Conservation (phyloP, 2,329 filamentous ascomycete genomes). For the Colletotrichum liriopes region DNA sequence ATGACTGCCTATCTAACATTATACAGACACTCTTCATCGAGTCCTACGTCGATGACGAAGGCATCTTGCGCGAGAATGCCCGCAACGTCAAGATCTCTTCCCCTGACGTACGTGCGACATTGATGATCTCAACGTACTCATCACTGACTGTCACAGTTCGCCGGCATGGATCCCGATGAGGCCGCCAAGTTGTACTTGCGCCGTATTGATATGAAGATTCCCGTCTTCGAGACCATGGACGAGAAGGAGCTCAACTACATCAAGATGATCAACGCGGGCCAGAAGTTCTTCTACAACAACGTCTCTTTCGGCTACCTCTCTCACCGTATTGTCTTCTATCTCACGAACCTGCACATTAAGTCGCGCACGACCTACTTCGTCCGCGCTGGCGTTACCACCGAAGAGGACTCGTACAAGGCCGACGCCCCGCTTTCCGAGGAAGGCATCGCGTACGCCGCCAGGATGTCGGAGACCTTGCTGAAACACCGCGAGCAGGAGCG, state of each 20-base stretch:
- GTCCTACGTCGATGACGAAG: conserved; percentile 93
- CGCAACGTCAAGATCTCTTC: conserved; percentile 98
- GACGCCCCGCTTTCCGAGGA: conserved; percentile 88
- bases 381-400: conserved; percentile 86
- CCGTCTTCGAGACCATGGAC: conserved; percentile 96
- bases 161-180: conserved; percentile 92
- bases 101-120: conserved; percentile 79
- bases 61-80: conserved; percentile 96
- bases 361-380: conserved; percentile 94
- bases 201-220: conserved; percentile 92
- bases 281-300: conserved; percentile 95
- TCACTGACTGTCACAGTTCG: conserved; percentile 72
- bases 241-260: conserved; percentile 96
- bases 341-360: conserved; percentile 98
- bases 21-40: conserved; percentile 94
- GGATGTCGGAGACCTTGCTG: conserved; percentile 88
- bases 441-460: conserved; percentile 84
- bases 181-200: conserved; percentile 93
- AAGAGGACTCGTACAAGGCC: conserved; percentile 92
- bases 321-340: conserved; percentile 97
- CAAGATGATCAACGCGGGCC: conserved; percentile 99
- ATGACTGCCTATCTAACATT: neutral
- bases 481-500: conserved; percentile 88
- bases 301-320: conserved; percentile 97
- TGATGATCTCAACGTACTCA: conserved; percentile 2